These are phyloP conservation scores for Boletus rubropictus DNA, from an alignment of 768 basidiomycete species.

Conservation along the genomic window DNA sequence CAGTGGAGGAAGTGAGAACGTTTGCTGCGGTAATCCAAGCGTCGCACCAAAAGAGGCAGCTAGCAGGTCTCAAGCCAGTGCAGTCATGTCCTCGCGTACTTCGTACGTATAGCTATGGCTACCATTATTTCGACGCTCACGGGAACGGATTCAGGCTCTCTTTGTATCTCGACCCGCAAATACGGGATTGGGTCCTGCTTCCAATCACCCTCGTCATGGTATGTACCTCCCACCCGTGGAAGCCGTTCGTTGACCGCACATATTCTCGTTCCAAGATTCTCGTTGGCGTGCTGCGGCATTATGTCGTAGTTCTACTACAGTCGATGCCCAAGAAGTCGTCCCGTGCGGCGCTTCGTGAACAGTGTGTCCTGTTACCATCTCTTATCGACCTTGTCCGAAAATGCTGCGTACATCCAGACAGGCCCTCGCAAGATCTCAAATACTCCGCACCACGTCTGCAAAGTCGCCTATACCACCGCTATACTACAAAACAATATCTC, in stretches of 20 bases:
- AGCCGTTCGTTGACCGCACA: slow-evolving; percentile 2
- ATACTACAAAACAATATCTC: slow-evolving; percentile 71
- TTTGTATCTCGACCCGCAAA: slow-evolving; percentile 88
- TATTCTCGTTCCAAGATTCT: slow-evolving; percentile 54
- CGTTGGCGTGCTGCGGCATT: slow-evolving; percentile 88
- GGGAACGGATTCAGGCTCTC: slow-evolving; percentile 33
- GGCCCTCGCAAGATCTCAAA: slow-evolving; percentile 74
- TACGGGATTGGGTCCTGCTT: slow-evolving; percentile 90
- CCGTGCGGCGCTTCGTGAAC: slow-evolving; percentile 80
- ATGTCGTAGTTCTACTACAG: slow-evolving; percentile 82
- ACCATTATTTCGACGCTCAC: slow-evolving; percentile 9
- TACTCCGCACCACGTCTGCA: slow-evolving; percentile 75
- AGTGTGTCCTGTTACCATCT: slow-evolving; percentile 50
- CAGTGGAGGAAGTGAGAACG: slow-evolving; percentile 7
- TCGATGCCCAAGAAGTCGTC: slow-evolving; percentile 76
- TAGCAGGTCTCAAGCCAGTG: slow-evolving; percentile 5
- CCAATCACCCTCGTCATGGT: slow-evolving; percentile 98
- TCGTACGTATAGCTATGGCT: slow-evolving; percentile 18
- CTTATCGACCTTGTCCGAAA: neutral
- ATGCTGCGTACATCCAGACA: slow-evolving; percentile 40
- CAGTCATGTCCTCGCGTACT: slow-evolving; percentile 35
- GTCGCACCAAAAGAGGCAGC: slow-evolving; percentile 24
- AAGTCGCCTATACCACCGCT: slow-evolving; percentile 74
- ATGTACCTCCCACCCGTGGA: slow-evolving; percentile 19
- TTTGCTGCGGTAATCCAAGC: slow-evolving; percentile 15